Evolutionary conservation across 1,284 basidiomycete species (phyloP).

Genomic region (Puccinia brachypodii): DNA sequence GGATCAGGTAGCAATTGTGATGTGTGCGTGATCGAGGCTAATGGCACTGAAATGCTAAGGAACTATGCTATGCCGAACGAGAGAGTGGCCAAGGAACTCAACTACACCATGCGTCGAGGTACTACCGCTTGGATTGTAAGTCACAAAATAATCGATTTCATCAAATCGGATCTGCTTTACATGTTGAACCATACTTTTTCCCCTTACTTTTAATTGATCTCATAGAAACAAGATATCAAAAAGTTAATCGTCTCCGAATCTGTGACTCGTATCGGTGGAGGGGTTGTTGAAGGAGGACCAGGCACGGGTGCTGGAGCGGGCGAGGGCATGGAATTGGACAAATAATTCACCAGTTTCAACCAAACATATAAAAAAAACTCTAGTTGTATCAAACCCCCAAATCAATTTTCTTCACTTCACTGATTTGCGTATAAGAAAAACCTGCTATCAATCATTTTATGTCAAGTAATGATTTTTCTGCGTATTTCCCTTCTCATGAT

Average conservation of each 20-base stretch:
- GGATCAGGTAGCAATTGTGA: slow-evolving; percentile 98
- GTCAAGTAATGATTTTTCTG: slow-evolving; percentile 54
- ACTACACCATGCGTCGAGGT: slow-evolving; percentile 78
- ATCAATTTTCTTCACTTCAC: slow-evolving; percentile 60
- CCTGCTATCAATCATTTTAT: slow-evolving; percentile 60
- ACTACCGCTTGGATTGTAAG: slow-evolving; percentile 66
- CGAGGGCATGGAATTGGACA: slow-evolving; percentile 42
- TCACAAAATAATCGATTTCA: background rate
- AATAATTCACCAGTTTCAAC: slow-evolving; percentile 18
- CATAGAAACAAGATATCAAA: slow-evolving; percentile 44
- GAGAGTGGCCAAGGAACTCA: slow-evolving; percentile 72
- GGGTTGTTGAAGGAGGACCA: slow-evolving; percentile 19
- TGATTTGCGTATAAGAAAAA: too few species aligned
- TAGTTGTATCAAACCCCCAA: slow-evolving; percentile 42
- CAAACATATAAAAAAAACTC: too few species aligned
- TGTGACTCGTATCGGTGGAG: slow-evolving; percentile 31
- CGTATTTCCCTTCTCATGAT: background rate
- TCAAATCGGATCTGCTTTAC: background rate
- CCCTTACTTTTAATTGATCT: background rate
- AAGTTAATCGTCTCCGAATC: slow-evolving; percentile 44
- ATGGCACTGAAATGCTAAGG: slow-evolving; percentile 78
- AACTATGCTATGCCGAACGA: slow-evolving; percentile 73
- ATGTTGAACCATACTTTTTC: too few species aligned
- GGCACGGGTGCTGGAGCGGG: slow-evolving; percentile 20
- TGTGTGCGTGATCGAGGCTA: slow-evolving; percentile 77